These are phyloP conservation scores for Apiotrichum porosum DNA, from an alignment of 1,284 basidiomycete genomes.

Conservation along the genomic window DNA sequence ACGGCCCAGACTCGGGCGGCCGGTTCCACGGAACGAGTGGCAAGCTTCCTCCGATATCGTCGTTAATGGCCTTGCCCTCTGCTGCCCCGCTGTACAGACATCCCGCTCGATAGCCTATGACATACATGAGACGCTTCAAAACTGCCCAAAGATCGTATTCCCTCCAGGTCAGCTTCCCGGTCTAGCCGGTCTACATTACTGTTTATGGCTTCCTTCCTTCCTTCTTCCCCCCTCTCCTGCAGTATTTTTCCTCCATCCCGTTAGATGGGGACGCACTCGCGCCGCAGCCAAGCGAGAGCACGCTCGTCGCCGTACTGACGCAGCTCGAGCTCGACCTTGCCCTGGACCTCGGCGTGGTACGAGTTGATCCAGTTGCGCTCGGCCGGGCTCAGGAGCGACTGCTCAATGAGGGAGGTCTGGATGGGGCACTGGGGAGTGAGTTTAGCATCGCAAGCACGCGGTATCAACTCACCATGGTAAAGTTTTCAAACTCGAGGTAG, in stretches of 20 bases:
- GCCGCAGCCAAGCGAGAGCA: constrained; percentile 73
- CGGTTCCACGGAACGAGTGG: too few relatives aligned
- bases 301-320: constrained; percentile 56
- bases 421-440: constrained; percentile 65
- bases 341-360: constrained; percentile 73
- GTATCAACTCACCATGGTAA: constrained; percentile 63
- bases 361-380: constrained; percentile 79
- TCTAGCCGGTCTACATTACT: too few relatives aligned
- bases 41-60: too few relatives aligned
- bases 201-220: too few relatives aligned
- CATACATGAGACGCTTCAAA: too few relatives aligned
- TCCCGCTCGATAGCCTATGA: too few relatives aligned
- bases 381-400: constrained; percentile 57
- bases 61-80: too few relatives aligned
- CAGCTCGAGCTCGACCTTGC: constrained; percentile 72
- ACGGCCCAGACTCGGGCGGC: too few relatives aligned
- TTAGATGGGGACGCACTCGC: constrained; percentile 50
- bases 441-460: background rate
- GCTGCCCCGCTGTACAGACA: too few relatives aligned
- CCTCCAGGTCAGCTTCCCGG: too few relatives aligned
- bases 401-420: constrained; percentile 75
- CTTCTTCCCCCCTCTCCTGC: background rate
- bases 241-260: background rate
- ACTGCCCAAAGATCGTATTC: too few relatives aligned
- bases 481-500: constrained; percentile 74